Conservation (phyloP, 2,329 filamentous ascomycete genomes). For the Trichoderma koningii region DNA sequence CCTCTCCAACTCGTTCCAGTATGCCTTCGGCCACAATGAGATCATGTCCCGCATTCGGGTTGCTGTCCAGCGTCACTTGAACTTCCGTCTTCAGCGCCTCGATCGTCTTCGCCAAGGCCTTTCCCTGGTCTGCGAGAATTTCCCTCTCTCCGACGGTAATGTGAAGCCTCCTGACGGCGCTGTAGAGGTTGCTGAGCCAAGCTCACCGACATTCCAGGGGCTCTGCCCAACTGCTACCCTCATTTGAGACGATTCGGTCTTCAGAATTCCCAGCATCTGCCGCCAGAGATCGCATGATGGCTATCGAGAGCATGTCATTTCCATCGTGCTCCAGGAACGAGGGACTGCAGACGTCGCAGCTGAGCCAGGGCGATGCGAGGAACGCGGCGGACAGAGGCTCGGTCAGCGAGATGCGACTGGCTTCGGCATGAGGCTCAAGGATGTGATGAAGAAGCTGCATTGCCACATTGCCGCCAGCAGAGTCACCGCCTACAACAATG, state of each 20-base stretch:
- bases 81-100: slow-evolving; percentile 29
- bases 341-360: slow-evolving; percentile 27
- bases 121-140: slow-evolving; percentile 37
- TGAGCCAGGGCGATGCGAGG: slow-evolving; percentile 41
- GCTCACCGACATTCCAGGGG: slow-evolving; percentile 35
- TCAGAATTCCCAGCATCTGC: slow-evolving; percentile 25
- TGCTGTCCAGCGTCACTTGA: slow-evolving; percentile 36
- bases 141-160: slow-evolving; percentile 41
- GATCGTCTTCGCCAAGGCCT: slow-evolving; percentile 34
- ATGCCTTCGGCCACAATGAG: slow-evolving; percentile 37
- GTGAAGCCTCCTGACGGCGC: slow-evolving; percentile 34
- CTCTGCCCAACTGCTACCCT: slow-evolving; percentile 32
- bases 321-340: slow-evolving; percentile 36
- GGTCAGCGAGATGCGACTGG: slow-evolving; percentile 31
- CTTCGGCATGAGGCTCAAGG: slow-evolving; percentile 37
- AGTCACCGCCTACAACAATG: slow-evolving; percentile 43
- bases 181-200: slow-evolving; percentile 37
- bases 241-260: slow-evolving; percentile 27
- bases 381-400: slow-evolving; percentile 38
- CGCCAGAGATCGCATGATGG: slow-evolving; percentile 24
- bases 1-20: slow-evolving; percentile 32
- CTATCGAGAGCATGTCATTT: slow-evolving; percentile 41
- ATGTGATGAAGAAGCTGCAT: slow-evolving; percentile 40
- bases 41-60: slow-evolving; percentile 39
- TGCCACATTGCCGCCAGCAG: slow-evolving; percentile 42